These are phyloP conservation scores for Melanomma pulvis-pyrius DNA, from an alignment of 495 filamentous ascomycete species.

Conservation along the genomic window DNA sequence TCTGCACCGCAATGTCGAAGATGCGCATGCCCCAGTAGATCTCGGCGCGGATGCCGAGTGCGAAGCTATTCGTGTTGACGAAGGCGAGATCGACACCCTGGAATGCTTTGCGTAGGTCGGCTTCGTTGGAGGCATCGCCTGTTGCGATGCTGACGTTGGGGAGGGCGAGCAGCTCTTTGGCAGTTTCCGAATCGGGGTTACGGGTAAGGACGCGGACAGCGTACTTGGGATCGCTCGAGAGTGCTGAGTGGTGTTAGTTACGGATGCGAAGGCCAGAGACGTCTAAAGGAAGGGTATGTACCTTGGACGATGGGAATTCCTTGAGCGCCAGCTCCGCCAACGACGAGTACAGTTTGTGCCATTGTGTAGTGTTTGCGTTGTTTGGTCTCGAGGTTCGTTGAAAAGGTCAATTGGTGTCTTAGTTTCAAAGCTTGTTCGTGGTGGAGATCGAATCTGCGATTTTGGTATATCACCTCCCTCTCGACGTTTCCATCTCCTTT, in stretches of 20 bases:
- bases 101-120: conserved; percentile 39
- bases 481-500: background rate
- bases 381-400: background rate
- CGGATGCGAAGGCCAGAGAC: background rate
- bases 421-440: background rate
- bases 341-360: conserved; percentile 21
- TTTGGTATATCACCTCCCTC: background rate
- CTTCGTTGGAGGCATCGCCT: conserved; percentile 23
- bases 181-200: conserved; percentile 8
- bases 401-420: background rate
- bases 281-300: background rate
- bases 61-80: conserved; percentile 60
- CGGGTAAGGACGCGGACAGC: conserved; percentile 29
- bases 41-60: conserved; percentile 57
- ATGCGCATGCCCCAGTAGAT: conserved; percentile 58
- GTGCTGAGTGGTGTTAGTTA: conserved; percentile 12
- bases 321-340: conserved; percentile 32
- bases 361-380: conserved; percentile 4
- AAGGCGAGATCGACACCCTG: conserved; percentile 54
- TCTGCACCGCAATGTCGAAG: conserved; percentile 57
- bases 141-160: conserved; percentile 23
- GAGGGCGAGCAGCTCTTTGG: conserved; percentile 21
- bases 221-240: conserved; percentile 23
- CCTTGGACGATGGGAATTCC: conserved; percentile 31
- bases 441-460: too few relatives aligned